Evolutionary conservation across 2,329 filamentous ascomycete species (phyloP).

Genomic region (Pseudogymnoascus sp.): DNA sequence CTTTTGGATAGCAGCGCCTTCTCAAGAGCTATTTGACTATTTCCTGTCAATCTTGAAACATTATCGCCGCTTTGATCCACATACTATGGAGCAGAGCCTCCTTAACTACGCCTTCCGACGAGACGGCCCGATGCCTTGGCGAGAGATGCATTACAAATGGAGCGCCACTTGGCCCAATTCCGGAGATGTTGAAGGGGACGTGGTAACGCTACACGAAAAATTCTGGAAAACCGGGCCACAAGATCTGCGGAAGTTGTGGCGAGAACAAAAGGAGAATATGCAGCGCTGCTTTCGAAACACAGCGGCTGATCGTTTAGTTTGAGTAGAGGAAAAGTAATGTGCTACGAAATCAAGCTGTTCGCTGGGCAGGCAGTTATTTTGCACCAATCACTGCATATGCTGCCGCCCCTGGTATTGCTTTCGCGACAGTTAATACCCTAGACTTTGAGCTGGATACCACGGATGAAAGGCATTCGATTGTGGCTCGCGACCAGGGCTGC

Average conservation of each 20-base stretch:
- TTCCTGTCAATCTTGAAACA: slow-evolving; percentile 30
- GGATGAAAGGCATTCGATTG: neutral
- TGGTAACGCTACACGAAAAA: slow-evolving; percentile 32
- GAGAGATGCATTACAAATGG: slow-evolving; percentile 31
- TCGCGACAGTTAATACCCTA: neutral
- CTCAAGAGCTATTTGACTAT: slow-evolving; percentile 31
- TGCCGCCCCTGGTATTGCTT: neutral
- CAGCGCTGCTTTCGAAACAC: neutral
- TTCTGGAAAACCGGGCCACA: slow-evolving; percentile 26
- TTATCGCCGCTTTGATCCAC: slow-evolving; percentile 30
- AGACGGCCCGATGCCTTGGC: slow-evolving; percentile 35
- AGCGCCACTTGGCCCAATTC: slow-evolving; percentile 31
- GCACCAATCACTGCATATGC: neutral
- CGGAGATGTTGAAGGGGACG: slow-evolving; percentile 27
- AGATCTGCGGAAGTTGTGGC: slow-evolving; percentile 17
- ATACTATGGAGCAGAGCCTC: slow-evolving; percentile 35
- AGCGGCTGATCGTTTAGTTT: neutral
- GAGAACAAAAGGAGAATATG: slow-evolving; percentile 8
- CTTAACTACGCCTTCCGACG: slow-evolving; percentile 36
- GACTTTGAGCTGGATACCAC: neutral
- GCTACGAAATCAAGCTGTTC: neutral
- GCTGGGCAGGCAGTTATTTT: neutral
- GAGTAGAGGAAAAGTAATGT: too few relatives aligned
- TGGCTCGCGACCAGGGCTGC: neutral
- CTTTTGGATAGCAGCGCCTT: slow-evolving; percentile 34